Conservation (phyloP, 2,329 filamentous ascomycete genomes). For the Fusarium liriodendri region DNA sequence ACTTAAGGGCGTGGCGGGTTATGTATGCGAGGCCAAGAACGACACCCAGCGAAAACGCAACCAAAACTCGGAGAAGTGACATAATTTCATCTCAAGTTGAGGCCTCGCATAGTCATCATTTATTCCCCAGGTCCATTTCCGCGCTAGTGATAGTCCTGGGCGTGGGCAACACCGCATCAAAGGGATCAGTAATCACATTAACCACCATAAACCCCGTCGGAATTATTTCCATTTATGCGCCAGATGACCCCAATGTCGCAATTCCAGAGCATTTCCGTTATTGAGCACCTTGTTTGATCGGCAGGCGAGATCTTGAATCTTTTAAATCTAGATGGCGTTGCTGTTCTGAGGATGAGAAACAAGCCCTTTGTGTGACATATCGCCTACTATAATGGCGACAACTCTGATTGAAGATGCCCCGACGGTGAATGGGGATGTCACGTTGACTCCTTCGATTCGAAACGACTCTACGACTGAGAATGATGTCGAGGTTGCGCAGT, state of each 20-base stretch:
- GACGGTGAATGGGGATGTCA: slow-evolving; percentile 1
- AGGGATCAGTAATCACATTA: slow-evolving; percentile 31
- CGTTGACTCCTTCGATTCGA: not conserved
- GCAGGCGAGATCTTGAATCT: not conserved
- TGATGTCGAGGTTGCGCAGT: slow-evolving; percentile 45
- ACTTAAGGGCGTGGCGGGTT: not conserved
- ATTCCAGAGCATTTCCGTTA: not conserved
- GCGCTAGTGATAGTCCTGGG: not conserved
- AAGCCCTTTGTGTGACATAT: not conserved
- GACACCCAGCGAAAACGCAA: not conserved
- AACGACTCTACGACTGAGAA: slow-evolving; percentile 33
- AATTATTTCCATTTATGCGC: not conserved
- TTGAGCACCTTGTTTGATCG: not conserved
- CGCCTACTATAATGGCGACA: slow-evolving; percentile 11
- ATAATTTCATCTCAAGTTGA: slow-evolving; percentile 16
- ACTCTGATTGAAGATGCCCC: not conserved
- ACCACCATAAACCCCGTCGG: slow-evolving; percentile 12
- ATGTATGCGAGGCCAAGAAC: not conserved
- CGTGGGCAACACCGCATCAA: not conserved
- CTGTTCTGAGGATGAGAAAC: not conserved
- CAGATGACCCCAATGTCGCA: slow-evolving; percentile 1
- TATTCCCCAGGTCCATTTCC: slow-evolving; percentile 1
- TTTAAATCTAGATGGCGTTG: not conserved
- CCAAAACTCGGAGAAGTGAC: not conserved
- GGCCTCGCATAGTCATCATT: no score